Conservation (phyloP, 2,329 filamentous ascomycete genomes). For the Fusarium buharicum region DNA sequence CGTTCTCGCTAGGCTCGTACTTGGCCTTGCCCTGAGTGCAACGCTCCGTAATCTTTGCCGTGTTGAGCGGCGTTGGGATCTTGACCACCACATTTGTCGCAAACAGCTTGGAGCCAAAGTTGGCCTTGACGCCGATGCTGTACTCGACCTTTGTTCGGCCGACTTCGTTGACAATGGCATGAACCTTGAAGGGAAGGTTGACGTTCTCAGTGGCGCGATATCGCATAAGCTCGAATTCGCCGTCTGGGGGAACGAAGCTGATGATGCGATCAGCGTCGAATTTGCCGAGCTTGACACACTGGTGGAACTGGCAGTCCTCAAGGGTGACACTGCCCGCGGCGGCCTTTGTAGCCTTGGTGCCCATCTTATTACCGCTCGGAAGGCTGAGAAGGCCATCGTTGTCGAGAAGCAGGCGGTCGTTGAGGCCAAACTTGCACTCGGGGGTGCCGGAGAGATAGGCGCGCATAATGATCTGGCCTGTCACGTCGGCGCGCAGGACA, state of each 20-base stretch:
- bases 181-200: slow-evolving; percentile 97
- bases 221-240: slow-evolving; percentile 98
- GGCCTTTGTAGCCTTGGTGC: slow-evolving; percentile 91
- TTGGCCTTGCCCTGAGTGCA: slow-evolving; percentile 97
- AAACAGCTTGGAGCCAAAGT: slow-evolving; percentile 95
- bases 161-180: slow-evolving; percentile 97
- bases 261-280: slow-evolving; percentile 98
- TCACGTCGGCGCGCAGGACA: slow-evolving; percentile 94
- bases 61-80: slow-evolving; percentile 96
- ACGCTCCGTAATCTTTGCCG: slow-evolving; percentile 89
- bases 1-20: slow-evolving; percentile 97
- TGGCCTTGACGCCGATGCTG: slow-evolving; percentile 96
- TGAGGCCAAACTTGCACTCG: slow-evolving; percentile 98
- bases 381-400: slow-evolving; percentile 72
- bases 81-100: slow-evolving; percentile 95
- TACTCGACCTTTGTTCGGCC: slow-evolving; percentile 98
- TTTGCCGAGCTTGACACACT: slow-evolving; percentile 96
- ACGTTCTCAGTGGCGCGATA: slow-evolving; percentile 99
- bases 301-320: slow-evolving; percentile 98
- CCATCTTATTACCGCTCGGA: slow-evolving; percentile 79
- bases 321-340: slow-evolving; percentile 94
- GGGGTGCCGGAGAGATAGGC: slow-evolving; percentile 96
- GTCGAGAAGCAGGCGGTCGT: slow-evolving; percentile 93
- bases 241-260: slow-evolving; percentile 94
- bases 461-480: slow-evolving; percentile 97